phyloP scores from a whole-genome alignment of 345 rosid species.

The Eutrema heterophyllum region DNA sequence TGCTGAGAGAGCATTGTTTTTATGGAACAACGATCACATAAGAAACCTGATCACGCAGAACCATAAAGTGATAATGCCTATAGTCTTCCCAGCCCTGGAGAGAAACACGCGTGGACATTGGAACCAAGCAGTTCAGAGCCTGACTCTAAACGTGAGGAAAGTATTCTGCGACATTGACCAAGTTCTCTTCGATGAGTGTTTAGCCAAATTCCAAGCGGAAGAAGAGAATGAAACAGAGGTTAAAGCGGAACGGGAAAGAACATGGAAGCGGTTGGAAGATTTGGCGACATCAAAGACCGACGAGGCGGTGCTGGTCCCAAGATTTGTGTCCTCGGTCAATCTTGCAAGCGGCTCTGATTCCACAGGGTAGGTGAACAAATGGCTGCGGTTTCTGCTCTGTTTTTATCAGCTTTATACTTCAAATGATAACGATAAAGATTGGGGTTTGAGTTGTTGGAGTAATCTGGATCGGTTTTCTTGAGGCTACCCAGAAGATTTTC shows the following conservation, averaged over 20 bases:
- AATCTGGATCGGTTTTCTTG: slow-evolving; percentile 6
- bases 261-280: slow-evolving; percentile 68
- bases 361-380: slow-evolving; percentile 15
- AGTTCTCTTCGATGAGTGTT: slow-evolving; percentile 62
- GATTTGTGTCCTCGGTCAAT: slow-evolving; percentile 47
- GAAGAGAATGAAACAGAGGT: slow-evolving; percentile 48
- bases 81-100: slow-evolving; percentile 60
- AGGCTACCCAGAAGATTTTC: background rate
- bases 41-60: slow-evolving; percentile 46
- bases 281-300: slow-evolving; percentile 49
- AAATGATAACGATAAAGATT: slow-evolving; percentile 13
- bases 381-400: background rate
- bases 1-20: slow-evolving; percentile 62
- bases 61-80: slow-evolving; percentile 49
- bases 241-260: slow-evolving; percentile 46
- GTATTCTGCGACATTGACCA: slow-evolving; percentile 54
- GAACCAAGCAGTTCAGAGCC: slow-evolving; percentile 64
- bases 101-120: slow-evolving; percentile 55
- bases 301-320: slow-evolving; percentile 52
- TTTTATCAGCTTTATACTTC: slow-evolving; percentile 2
- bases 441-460: slow-evolving; percentile 7
- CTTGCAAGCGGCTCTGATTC: slow-evolving; percentile 30
- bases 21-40: slow-evolving; percentile 68
- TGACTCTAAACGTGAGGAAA: slow-evolving; percentile 55
- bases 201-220: slow-evolving; percentile 52